These are phyloP conservation scores for Boletus reticuloceps DNA, from an alignment of 768 basidiomycete genomes.

Conservation along the genomic window DNA sequence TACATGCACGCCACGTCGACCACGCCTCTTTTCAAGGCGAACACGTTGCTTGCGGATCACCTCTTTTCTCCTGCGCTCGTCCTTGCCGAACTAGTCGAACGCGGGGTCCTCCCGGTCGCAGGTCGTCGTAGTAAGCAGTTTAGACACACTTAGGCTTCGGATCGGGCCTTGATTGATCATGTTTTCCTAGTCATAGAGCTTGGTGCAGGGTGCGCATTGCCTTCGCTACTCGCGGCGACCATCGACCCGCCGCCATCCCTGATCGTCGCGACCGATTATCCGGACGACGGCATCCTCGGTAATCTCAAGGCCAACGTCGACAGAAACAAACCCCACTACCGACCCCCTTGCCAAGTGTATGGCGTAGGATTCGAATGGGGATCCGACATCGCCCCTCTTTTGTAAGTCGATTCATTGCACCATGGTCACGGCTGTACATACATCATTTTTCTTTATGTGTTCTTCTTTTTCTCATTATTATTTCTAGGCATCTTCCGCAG, in stretches of 20 bases:
- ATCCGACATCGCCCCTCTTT: conserved; percentile 38
- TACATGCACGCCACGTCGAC: background rate
- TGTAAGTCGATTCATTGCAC: conserved; percentile 39
- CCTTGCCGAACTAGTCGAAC: conserved; percentile 64
- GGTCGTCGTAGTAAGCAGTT: conserved; percentile 39
- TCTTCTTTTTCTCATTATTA: background rate
- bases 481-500: conserved; percentile 15
- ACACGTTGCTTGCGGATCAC: conserved; percentile 69
- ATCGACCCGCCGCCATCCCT: conserved; percentile 44
- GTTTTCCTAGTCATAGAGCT: conserved; percentile 58
- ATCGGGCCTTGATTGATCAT: background rate
- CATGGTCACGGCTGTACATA: background rate
- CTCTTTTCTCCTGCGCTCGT: conserved; percentile 69
- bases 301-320: conserved; percentile 57
- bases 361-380: conserved; percentile 68
- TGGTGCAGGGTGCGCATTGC: conserved; percentile 66
- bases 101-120: conserved; percentile 43
- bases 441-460: background rate
- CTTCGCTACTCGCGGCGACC: conserved; percentile 58
- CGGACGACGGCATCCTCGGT: conserved; percentile 56
- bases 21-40: conserved; percentile 43
- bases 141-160: background rate
- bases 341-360: conserved; percentile 40
- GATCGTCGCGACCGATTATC: conserved; percentile 67
- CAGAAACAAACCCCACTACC: conserved; percentile 41